These are phyloP conservation scores for Cutaneotrichosporon dermatis DNA, from an alignment of 1,284 basidiomycete genomes.

Conservation along the genomic window DNA sequence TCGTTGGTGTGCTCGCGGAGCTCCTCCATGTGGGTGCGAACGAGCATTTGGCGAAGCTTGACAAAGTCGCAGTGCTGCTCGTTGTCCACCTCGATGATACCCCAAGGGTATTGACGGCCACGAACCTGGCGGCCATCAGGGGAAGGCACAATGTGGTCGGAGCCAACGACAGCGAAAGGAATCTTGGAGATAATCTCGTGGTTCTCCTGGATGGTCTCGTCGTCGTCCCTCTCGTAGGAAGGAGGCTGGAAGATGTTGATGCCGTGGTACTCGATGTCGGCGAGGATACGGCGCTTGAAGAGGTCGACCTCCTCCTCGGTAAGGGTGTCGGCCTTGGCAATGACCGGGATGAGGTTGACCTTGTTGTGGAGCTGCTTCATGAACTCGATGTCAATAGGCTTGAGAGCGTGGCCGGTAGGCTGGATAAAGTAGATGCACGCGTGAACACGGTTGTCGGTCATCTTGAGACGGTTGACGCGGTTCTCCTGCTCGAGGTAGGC, in stretches of 20 bases:
- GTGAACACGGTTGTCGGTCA: slow-evolving; percentile 53
- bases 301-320: slow-evolving; percentile 88
- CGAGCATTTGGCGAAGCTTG: slow-evolving; percentile 96
- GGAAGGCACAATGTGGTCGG: slow-evolving; percentile 71
- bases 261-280: slow-evolving; percentile 85
- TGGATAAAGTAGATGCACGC: slow-evolving; percentile 95
- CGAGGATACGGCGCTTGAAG: slow-evolving; percentile 87
- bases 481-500: slow-evolving; percentile 96
- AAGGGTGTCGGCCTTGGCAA: slow-evolving; percentile 92
- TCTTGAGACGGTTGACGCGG: slow-evolving; percentile 68
- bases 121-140: slow-evolving; percentile 84
- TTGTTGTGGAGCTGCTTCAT: slow-evolving; percentile 92
- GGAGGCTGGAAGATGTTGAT: slow-evolving; percentile 96
- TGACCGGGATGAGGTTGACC: slow-evolving; percentile 95
- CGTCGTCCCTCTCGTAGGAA: slow-evolving; percentile 92
- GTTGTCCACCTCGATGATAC: slow-evolving; percentile 95
- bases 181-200: slow-evolving; percentile 96
- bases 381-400: slow-evolving; percentile 95
- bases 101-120: slow-evolving; percentile 92
- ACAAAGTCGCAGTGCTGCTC: slow-evolving; percentile 98
- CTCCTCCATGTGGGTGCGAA: slow-evolving; percentile 97
- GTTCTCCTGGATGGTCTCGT: slow-evolving; percentile 90
- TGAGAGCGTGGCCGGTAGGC: slow-evolving; percentile 92
- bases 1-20: slow-evolving; percentile 90
- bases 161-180: slow-evolving; percentile 94